Conservation (phyloP, 495 filamentous ascomycete genomes). For the Penicillium fimorum region DNA sequence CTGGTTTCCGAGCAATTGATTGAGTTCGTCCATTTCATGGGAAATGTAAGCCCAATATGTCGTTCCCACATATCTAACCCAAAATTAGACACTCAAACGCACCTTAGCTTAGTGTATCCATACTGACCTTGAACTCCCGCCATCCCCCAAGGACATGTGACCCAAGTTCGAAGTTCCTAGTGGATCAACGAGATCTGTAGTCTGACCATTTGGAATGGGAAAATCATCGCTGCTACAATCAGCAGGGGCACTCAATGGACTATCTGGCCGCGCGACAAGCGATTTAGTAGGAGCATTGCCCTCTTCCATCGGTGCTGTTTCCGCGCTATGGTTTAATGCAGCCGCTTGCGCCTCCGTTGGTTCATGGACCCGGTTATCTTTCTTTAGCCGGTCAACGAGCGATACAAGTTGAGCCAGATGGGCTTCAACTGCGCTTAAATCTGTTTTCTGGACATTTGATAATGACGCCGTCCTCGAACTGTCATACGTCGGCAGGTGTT, state of each 20-base stretch:
- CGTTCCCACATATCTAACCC: conserved; percentile 48
- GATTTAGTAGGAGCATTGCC: conserved; percentile 18
- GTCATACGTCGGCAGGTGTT: conserved; percentile 36
- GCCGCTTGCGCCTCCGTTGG: conserved; percentile 25
- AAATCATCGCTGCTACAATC: conserved; percentile 48
- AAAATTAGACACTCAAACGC: not conserved
- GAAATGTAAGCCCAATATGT: conserved; percentile 54
- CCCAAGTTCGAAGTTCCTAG: conserved; percentile 46
- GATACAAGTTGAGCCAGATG: conserved; percentile 46
- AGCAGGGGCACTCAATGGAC: conserved; percentile 33
- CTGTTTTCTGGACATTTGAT: conserved; percentile 24
- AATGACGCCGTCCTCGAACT: conserved; percentile 27
- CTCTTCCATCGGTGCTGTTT: conserved; percentile 20
- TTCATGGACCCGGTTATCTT: conserved; percentile 31
- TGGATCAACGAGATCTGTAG: conserved; percentile 46
- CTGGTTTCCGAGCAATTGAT: conserved; percentile 45
- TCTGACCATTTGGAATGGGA: conserved; percentile 45
- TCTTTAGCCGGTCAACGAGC: conserved; percentile 45
- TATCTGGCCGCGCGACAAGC: conserved; percentile 21
- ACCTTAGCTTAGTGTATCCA: not conserved
- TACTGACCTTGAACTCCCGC: conserved; percentile 44
- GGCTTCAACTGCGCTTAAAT: conserved; percentile 41
- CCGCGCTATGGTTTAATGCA: conserved; percentile 22
- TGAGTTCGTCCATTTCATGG: conserved; percentile 50
- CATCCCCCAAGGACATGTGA: conserved; percentile 48